Conservation (phyloP, 129 eudicot species). For the Apium graveolens region DNA sequence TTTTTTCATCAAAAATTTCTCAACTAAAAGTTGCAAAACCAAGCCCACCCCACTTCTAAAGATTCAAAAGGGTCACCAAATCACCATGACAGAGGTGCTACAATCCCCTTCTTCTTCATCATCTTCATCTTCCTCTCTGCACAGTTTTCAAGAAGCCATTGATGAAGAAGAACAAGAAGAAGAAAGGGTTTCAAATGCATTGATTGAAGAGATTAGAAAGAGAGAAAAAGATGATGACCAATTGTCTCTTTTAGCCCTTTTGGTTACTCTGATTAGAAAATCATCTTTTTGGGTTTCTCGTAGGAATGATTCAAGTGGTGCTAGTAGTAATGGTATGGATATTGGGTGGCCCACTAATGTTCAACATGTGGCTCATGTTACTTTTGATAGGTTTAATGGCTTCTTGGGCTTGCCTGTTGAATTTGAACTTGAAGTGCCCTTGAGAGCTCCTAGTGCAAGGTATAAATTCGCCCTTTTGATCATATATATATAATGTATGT, state of each 20-base stretch:
- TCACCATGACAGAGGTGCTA: conserved; percentile 60
- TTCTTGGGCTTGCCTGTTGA: conserved; percentile 97
- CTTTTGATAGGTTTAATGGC: conserved; percentile 92
- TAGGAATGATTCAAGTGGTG: conserved; percentile 32
- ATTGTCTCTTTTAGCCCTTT: conserved; percentile 67
- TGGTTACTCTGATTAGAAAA: conserved; percentile 67
- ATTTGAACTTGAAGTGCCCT: conserved; percentile 85
- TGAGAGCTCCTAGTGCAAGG: conserved; percentile 98
- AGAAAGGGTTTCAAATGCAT: conserved; percentile 27
- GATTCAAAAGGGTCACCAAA: conserved; percentile 5
- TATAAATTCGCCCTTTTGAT: conserved; percentile 13
- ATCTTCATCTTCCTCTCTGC: conserved; percentile 33
- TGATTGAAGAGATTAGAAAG: conserved; percentile 22
- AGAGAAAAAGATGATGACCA: conserved; percentile 45
- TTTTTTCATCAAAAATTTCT: background rate
- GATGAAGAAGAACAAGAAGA: background rate
- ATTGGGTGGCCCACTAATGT: conserved; percentile 94
- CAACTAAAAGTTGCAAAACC: background rate
- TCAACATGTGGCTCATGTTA: conserved; percentile 92
- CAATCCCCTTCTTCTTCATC: conserved; percentile 57
- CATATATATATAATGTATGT: background rate
- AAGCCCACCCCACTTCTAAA: background rate
- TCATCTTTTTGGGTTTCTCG: conserved; percentile 67
- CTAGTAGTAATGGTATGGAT: conserved; percentile 40
- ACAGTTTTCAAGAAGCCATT: conserved; percentile 22